These are phyloP conservation scores for Entomortierella chlamydospora DNA, from an alignment of 192 early-diverging fungal species.

Conservation along the genomic window DNA sequence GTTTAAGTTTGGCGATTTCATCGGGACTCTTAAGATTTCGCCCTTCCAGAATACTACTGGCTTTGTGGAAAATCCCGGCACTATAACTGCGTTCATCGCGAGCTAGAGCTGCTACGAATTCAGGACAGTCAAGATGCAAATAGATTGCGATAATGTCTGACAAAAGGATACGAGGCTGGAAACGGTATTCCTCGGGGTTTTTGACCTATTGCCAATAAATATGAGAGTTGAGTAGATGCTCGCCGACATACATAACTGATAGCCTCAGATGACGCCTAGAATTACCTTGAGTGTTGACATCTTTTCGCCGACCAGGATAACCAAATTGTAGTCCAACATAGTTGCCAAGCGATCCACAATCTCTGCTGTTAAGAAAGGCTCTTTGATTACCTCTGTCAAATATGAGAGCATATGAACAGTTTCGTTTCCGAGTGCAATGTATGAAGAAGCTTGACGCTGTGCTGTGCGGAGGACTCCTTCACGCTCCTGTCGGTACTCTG, in stretches of 20 bases:
- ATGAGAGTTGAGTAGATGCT: no score
- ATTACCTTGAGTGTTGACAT: conserved; percentile 89
- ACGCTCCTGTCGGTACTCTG: conserved; percentile 71
- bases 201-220: conserved; percentile 65
- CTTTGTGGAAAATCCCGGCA: conserved; percentile 81
- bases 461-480: conserved; percentile 65
- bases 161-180: conserved; percentile 85
- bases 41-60: conserved; percentile 73
- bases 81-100: conserved; percentile 88
- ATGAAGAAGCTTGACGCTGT: conserved; percentile 89
- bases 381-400: conserved; percentile 80
- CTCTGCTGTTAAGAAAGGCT: conserved; percentile 88
- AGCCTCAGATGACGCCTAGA: no score
- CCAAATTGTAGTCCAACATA: conserved; percentile 98
- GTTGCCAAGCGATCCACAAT: conserved; percentile 94
- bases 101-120: conserved; percentile 86
- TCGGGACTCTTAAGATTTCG: conserved; percentile 72
- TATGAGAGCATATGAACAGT: conserved; percentile 94
- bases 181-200: conserved; percentile 88
- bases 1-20: conserved; percentile 69
- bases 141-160: conserved; percentile 90
- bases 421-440: conserved; percentile 89
- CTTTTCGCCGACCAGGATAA: conserved; percentile 89
- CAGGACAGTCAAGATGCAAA: conserved; percentile 70
- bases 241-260: no score